Evolutionary conservation across 768 basidiomycete species (phyloP).

Genomic region (Pisolithus albus): DNA sequence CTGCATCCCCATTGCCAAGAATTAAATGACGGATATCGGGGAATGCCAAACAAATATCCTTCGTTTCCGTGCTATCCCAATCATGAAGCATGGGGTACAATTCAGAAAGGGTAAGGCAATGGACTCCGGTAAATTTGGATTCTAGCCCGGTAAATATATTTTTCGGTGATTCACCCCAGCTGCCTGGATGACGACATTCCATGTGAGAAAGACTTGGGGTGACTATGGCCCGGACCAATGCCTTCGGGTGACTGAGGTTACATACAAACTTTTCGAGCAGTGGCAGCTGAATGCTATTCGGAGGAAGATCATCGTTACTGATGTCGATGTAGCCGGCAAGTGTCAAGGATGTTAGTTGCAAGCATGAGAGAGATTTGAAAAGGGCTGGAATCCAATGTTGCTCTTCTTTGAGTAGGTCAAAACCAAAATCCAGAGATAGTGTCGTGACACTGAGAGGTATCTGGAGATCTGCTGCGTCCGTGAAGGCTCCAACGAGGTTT

Average conservation of each 20-base stretch:
- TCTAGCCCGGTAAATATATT: neutral
- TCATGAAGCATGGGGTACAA: neutral
- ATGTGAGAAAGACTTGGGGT: neutral
- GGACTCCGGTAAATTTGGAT: neutral
- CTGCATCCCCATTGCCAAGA: neutral
- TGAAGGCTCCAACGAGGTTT: neutral
- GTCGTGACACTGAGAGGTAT: neutral
- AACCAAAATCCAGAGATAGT: neutral
- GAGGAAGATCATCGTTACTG: neutral
- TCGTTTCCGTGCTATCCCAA: neutral
- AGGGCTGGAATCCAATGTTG: neutral
- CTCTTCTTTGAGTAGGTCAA: neutral
- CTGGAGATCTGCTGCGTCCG: neutral
- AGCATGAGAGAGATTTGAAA: neutral
- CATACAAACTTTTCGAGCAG: neutral
- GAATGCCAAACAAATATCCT: neutral
- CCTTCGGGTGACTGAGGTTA: neutral
- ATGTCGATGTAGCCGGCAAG: neutral
- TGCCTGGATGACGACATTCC: neutral
- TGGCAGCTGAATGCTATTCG: neutral
- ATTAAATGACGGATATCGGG: neutral
- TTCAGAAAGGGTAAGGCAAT: neutral
- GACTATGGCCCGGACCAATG: neutral
- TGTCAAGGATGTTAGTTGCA: neutral
- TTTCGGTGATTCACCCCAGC: neutral